Percentiles rank a stretch among this genome's conserved stretches.
These are phyloP conservation scores for Sutorius eximius DNA, from an alignment of 1,284 basidiomycete genomes.

Conservation along the genomic window DNA sequence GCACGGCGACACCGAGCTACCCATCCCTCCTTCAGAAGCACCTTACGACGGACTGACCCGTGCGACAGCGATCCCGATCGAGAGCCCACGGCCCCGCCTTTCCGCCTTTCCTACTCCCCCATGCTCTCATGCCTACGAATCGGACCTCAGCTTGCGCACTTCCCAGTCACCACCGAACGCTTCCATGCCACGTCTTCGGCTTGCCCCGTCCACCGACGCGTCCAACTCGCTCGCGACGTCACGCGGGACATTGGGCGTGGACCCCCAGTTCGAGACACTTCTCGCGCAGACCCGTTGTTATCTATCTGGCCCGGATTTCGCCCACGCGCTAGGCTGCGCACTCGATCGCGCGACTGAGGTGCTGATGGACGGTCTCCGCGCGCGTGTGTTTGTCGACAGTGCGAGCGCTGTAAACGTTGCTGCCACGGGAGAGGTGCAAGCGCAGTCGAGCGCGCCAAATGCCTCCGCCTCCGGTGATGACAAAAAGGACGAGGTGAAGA, in stretches of 20 bases:
- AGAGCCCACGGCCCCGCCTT: conserved; percentile 11
- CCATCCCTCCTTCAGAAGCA: neutral
- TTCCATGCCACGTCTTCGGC: neutral
- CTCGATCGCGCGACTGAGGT: conserved; percentile 67
- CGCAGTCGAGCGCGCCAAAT: conserved; percentile 26
- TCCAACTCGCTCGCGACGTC: conserved; percentile 26
- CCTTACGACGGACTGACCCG: conserved; percentile 5
- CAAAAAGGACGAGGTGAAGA: conserved; percentile 45
- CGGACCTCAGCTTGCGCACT: conserved; percentile 15
- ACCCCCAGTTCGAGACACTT: conserved; percentile 60
- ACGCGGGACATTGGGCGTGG: conserved; percentile 32
- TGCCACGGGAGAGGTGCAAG: conserved; percentile 7
- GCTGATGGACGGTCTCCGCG: conserved; percentile 54
- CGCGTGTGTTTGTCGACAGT: conserved; percentile 50
- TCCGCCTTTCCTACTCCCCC: conserved; percentile 24
- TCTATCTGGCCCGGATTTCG: conserved; percentile 70
- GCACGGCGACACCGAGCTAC: neutral
- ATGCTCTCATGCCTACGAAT: conserved; percentile 21
- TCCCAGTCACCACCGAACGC: conserved; percentile 13
- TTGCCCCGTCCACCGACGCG: neutral
- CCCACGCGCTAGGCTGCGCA: conserved; percentile 61
- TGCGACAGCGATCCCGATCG: conserved; percentile 19
- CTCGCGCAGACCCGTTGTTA: conserved; percentile 68
- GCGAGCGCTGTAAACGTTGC: conserved; percentile 26
- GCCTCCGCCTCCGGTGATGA: neutral